These are phyloP conservation scores for Crithidia brevicula DNA, from an alignment of 208 protist genomes.

Conservation along the genomic window DNA sequence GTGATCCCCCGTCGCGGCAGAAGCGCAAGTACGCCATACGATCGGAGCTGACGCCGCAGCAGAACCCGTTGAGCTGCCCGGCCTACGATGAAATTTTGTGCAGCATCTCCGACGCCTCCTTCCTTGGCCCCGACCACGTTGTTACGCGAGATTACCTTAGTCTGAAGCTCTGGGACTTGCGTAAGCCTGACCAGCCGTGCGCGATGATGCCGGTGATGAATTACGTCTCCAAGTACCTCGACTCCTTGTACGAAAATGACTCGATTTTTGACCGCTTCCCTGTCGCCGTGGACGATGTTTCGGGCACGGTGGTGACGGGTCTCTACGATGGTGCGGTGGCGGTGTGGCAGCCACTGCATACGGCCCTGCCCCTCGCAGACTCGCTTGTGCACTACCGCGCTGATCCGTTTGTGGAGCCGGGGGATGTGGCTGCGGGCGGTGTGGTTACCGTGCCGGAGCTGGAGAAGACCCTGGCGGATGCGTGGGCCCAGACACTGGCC, in stretches of 20 bases:
- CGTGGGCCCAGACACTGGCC: constrained; percentile 38
- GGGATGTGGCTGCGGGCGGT: constrained; percentile 17
- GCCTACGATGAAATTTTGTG: constrained; percentile 85
- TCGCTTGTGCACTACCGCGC: constrained; percentile 71
- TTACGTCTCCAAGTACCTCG: constrained; percentile 73
- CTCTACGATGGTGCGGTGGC: constrained; percentile 85
- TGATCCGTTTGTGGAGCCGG: constrained; percentile 50
- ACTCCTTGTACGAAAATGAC: constrained; percentile 81
- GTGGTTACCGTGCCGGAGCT: constrained; percentile 56
- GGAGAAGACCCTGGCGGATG: constrained; percentile 42
- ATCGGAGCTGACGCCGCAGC: constrained; percentile 52
- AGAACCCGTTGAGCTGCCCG: constrained; percentile 60
- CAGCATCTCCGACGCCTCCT: constrained; percentile 83
- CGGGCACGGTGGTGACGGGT: constrained; percentile 79
- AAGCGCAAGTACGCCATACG: constrained; percentile 73
- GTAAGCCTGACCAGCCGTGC: constrained; percentile 58
- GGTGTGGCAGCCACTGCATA: constrained; percentile 84
- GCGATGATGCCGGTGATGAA: constrained; percentile 73
- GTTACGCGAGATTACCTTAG: constrained; percentile 88
- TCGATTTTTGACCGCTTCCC: constrained; percentile 89
- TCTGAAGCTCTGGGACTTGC: constrained; percentile 88
- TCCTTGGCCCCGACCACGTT: constrained; percentile 79
- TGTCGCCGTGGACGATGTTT: constrained; percentile 77
- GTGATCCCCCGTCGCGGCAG: constrained; percentile 68
- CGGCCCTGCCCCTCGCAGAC: constrained; percentile 24